These are phyloP conservation scores for Astragalus glycyphyllos DNA, from an alignment of 306 rosid species.

Conservation along the genomic window DNA sequence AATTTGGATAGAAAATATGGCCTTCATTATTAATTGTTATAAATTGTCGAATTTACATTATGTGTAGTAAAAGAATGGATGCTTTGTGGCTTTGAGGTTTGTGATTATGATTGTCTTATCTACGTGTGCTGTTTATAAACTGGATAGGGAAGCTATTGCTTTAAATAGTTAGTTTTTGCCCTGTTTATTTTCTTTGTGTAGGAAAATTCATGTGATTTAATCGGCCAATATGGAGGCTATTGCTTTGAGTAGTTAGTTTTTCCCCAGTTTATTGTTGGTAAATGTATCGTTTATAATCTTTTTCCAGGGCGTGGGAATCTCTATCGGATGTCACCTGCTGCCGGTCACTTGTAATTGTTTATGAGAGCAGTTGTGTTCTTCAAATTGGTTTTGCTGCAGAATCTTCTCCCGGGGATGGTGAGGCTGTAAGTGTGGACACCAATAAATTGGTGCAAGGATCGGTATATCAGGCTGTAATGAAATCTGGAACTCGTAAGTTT, in stretches of 20 bases:
- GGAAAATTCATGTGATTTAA: constrained; percentile 19
- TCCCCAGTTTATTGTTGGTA: constrained; percentile 26
- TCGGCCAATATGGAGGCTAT: constrained; percentile 11
- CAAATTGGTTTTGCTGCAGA: constrained; percentile 82
- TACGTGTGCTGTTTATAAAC: constrained; percentile 2
- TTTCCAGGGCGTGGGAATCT: constrained; percentile 86
- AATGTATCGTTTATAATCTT: constrained; percentile 39
- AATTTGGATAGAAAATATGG: neutral
- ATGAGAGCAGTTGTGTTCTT: constrained; percentile 68
- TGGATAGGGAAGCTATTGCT: neutral
- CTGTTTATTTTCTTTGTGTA: neutral
- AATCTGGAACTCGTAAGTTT: constrained; percentile 87
- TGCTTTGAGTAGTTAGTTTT: constrained; percentile 4
- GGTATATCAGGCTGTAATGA: constrained; percentile 67
- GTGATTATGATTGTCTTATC: constrained; percentile 8
- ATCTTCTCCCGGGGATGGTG: constrained; percentile 55
- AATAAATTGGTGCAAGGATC: constrained; percentile 75
- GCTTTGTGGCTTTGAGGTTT: constrained; percentile 13
- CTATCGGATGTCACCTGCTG: constrained; percentile 73
- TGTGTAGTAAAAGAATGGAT: neutral
- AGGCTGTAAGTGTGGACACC: constrained; percentile 68
- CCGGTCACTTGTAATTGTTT: constrained; percentile 75
- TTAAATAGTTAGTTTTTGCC: no score
- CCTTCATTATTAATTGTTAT: constrained; percentile 5
- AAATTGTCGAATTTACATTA: constrained; percentile 1